Evolutionary conservation across 2,329 filamentous ascomycete genomes (phyloP).

Genomic region (Ophiostoma ips): DNA sequence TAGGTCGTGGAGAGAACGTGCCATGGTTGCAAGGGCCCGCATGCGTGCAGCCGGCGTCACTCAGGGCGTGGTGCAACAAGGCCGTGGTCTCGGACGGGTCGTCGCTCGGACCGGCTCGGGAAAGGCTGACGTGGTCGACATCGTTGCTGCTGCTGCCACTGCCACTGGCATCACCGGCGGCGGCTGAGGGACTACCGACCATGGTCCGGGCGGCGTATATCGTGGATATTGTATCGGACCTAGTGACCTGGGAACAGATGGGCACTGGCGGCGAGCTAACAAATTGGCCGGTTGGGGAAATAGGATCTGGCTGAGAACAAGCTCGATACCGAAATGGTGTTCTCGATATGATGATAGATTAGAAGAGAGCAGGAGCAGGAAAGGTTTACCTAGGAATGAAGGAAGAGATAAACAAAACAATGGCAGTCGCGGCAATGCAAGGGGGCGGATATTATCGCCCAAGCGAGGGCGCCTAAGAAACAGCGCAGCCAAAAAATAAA

Average conservation of each 20-base stretch:
- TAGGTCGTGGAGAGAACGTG: conserved; percentile 58
- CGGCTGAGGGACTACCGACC: conserved; percentile 26
- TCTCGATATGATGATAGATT: no score
- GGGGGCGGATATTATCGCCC: no score
- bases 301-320: no score
- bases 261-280: no score
- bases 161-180: conserved; percentile 3
- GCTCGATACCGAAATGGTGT: no score
- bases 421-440: no score
- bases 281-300: no score
- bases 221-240: background rate
- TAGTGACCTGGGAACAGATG: background rate
- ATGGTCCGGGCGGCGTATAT: conserved; percentile 17
- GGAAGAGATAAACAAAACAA: no score
- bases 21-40: conserved; percentile 52
- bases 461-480: no score
- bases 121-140: conserved; percentile 8
- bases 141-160: conserved; percentile 3
- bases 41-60: conserved; percentile 26
- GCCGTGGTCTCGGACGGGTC: conserved; percentile 35
- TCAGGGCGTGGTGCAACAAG: conserved; percentile 26
- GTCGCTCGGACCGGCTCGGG: conserved; percentile 14
- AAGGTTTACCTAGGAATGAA: no score
- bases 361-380: no score
- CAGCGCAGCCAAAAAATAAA: background rate